These are phyloP conservation scores for Aspergillus niger DNA, from an alignment of 2,329 filamentous ascomycete genomes.

Conservation along the genomic window DNA sequence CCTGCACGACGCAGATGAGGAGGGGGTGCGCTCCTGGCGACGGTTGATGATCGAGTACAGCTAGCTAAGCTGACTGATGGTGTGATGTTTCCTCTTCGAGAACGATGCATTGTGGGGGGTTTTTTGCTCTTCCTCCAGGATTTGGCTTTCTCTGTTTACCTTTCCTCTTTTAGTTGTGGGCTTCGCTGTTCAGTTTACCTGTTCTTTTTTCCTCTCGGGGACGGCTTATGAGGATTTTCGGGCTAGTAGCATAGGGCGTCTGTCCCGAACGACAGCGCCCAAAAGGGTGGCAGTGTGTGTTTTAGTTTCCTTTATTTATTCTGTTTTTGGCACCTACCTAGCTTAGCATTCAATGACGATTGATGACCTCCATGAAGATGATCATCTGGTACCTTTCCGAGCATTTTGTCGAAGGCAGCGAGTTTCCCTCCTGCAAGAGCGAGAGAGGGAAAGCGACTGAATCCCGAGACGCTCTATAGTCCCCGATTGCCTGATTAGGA, in stretches of 20 bases:
- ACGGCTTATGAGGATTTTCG: slow-evolving; percentile 5
- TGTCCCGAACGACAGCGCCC: slow-evolving; percentile 6
- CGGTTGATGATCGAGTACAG: slow-evolving; percentile 40
- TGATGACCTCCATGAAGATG: background rate
- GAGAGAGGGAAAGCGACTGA: too few relatives aligned
- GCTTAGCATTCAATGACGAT: background rate
- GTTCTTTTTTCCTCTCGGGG: background rate
- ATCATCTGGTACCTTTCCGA: background rate
- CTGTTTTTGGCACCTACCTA: background rate
- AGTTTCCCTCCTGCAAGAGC: background rate
- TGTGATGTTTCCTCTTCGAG: background rate
- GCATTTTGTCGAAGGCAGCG: background rate
- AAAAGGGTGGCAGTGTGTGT: slow-evolving; percentile 13
- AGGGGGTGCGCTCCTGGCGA: slow-evolving; percentile 37
- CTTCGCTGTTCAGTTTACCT: background rate
- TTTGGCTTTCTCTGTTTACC: slow-evolving; percentile 9
- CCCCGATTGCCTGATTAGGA: background rate
- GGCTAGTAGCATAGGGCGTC: slow-evolving; percentile 12
- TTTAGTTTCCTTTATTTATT: background rate
- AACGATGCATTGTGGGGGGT: background rate
- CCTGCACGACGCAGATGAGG: slow-evolving; percentile 32
- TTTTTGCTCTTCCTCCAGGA: background rate
- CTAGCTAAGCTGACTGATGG: slow-evolving; percentile 21
- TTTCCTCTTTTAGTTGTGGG: slow-evolving; percentile 2
- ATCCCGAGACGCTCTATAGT: background rate